Percentiles rank a stretch among this genome's conserved stretches.
phyloP scores from a whole-genome alignment of 2,329 filamentous ascomycete species.

The Taxawa tesnikishii region DNA sequence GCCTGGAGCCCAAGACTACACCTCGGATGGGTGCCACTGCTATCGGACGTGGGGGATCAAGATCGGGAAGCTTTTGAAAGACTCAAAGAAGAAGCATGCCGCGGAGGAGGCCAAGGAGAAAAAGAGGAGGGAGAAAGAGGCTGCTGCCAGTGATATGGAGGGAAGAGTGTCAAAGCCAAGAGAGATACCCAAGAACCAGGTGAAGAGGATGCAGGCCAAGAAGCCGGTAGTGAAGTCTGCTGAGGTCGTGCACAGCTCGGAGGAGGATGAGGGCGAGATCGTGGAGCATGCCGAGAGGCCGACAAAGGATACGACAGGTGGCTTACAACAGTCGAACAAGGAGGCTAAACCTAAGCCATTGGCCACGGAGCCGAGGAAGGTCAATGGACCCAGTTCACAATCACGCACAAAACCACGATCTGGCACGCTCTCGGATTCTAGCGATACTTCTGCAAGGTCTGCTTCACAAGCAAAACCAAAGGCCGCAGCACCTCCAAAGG shows the following conservation, averaged over 20 bases:
- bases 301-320: too few relatives aligned
- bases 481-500: background rate
- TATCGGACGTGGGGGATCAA: constrained; percentile 11
- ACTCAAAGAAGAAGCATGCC: constrained; percentile 30
- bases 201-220: too few relatives aligned
- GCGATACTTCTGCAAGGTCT: background rate
- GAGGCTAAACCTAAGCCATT: constrained; percentile 8
- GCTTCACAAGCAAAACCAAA: background rate
- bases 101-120: constrained; percentile 30
- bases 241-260: constrained; percentile 40
- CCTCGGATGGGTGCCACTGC: constrained; percentile 10
- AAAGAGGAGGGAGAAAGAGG: constrained; percentile 30
- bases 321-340: too few relatives aligned
- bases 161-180: constrained; percentile 16
- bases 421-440: constrained; percentile 2
- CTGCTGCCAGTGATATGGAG: constrained; percentile 17
- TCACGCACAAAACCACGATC: constrained; percentile 7
- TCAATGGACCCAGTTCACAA: constrained; percentile 10
- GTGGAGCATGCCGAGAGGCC: too few relatives aligned
- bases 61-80: constrained; percentile 32
- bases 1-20: constrained; percentile 15
- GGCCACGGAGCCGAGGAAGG: constrained; percentile 12
- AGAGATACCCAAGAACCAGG: background rate
- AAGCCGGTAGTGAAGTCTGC: constrained; percentile 45
- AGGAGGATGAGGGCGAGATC: constrained; percentile 18